Percentiles rank a stretch among this genome's conserved stretches.
Evolutionary conservation across 371 early-diverging fungal species (phyloP).

Genomic region (Actinomucor elegans): DNA sequence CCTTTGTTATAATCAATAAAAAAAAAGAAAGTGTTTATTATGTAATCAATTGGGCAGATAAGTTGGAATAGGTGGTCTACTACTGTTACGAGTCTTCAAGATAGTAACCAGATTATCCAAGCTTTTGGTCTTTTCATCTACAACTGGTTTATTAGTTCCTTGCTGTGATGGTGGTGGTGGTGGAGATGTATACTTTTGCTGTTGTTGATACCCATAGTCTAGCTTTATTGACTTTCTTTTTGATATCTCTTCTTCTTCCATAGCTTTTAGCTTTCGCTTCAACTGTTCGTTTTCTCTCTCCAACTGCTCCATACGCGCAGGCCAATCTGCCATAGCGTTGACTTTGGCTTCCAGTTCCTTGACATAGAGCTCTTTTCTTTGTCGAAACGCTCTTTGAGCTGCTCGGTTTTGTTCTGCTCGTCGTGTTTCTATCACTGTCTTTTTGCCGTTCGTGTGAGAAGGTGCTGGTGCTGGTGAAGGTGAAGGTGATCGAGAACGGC

Average conservation of each 20-base stretch:
- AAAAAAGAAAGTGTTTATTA: neutral
- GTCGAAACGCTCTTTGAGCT: conserved; percentile 72
- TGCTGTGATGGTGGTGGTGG: neutral
- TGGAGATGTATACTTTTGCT: neutral
- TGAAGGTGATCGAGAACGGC: conserved; percentile 10
- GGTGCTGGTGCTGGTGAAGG: too few species aligned
- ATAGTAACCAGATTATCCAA: conserved; percentile 27
- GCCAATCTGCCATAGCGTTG: conserved; percentile 37
- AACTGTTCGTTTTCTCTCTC: conserved; percentile 37
- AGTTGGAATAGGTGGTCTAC: conserved; percentile 23
- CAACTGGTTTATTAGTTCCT: neutral
- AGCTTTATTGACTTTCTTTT: conserved; percentile 1
- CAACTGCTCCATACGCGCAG: conserved; percentile 26
- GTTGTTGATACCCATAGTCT: neutral
- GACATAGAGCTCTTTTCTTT: conserved; percentile 70
- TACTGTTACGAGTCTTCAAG: conserved; percentile 20
- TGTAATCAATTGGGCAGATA: conserved; percentile 18
- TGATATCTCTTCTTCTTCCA: conserved; percentile 18
- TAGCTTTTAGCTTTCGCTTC: conserved; percentile 19
- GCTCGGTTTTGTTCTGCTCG: conserved; percentile 70
- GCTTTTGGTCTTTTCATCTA: conserved; percentile 17
- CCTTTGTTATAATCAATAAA: conserved; percentile 13
- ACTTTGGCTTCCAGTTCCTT: conserved; percentile 66
- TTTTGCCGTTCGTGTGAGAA: too few species aligned
- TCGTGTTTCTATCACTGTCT: conserved; percentile 25